These are phyloP conservation scores for Acmispon strigosus DNA, from an alignment of 306 rosid species.

Conservation along the genomic window DNA sequence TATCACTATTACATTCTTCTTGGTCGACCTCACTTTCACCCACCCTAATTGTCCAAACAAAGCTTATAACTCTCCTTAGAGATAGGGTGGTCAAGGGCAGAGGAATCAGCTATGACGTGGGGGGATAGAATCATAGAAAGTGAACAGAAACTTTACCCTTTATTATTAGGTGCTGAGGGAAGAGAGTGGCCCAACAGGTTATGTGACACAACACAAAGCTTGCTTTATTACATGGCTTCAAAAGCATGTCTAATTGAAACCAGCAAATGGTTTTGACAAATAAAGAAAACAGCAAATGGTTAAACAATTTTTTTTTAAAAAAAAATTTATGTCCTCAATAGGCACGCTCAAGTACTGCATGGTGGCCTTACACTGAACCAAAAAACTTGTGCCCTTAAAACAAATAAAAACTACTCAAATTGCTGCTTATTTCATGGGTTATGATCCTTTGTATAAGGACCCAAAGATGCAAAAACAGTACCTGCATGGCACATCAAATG, in stretches of 20 bases:
- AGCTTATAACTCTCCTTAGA: background rate
- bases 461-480: too few relatives aligned
- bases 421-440: conserved; percentile 17
- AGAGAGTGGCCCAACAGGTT: background rate
- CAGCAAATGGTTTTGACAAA: background rate
- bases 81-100: background rate
- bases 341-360: background rate
- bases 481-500: background rate
- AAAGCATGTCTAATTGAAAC: background rate
- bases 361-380: background rate
- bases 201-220: background rate
- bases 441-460: background rate
- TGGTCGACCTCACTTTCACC: background rate
- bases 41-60: background rate
- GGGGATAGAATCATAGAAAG: background rate
- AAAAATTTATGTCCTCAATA: background rate
- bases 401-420: background rate
- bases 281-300: background rate
- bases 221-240: background rate
- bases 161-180: background rate
- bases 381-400: background rate
- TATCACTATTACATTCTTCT: background rate
- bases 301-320: background rate
- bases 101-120: background rate
- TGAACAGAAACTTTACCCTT: background rate